These are phyloP conservation scores for Candida peoriensis DNA, from an alignment of 805 yeast genomes.

Conservation along the genomic window DNA sequence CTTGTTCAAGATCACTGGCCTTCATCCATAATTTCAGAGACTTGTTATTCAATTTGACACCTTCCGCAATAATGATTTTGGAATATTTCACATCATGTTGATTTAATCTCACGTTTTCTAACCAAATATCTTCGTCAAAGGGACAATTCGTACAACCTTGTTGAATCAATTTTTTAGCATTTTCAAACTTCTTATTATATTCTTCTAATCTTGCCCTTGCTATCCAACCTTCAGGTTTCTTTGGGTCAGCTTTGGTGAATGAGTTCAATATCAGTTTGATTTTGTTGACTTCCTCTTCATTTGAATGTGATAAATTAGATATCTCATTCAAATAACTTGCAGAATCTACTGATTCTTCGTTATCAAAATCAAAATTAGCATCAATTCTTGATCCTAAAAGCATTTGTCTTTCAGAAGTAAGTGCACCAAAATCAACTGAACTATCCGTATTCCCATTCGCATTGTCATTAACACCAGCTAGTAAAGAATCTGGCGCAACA, in stretches of 20 bases:
- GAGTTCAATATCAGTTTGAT: constrained; percentile 60
- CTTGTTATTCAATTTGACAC: constrained; percentile 48
- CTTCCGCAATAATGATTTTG: constrained; percentile 59
- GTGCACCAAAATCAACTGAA: constrained; percentile 40
- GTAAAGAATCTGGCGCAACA: constrained; percentile 74
- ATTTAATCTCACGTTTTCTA: constrained; percentile 69
- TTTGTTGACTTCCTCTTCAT: constrained; percentile 51
- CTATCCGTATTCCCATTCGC: constrained; percentile 29
- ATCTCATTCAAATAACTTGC: constrained; percentile 37
- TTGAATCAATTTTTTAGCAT: constrained; percentile 58
- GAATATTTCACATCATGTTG: constrained; percentile 37
- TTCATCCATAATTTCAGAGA: constrained; percentile 68
- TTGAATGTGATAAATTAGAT: constrained; percentile 6
- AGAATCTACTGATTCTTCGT: constrained; percentile 14
- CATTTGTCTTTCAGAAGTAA: constrained; percentile 61
- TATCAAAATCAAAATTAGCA: constrained; percentile 21
- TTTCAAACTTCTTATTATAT: constrained; percentile 45
- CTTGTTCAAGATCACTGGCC: constrained; percentile 64
- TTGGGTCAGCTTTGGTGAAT: constrained; percentile 67
- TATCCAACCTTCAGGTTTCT: constrained; percentile 76
- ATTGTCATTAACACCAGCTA: constrained; percentile 32
- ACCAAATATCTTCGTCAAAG: constrained; percentile 69
- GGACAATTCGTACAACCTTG: constrained; percentile 75
- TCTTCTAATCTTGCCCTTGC: constrained; percentile 80
- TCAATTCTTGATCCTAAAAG: constrained; percentile 53